phyloP scores from a whole-genome alignment of 2,329 filamentous ascomycete genomes.

The Fusarium napiforme region DNA sequence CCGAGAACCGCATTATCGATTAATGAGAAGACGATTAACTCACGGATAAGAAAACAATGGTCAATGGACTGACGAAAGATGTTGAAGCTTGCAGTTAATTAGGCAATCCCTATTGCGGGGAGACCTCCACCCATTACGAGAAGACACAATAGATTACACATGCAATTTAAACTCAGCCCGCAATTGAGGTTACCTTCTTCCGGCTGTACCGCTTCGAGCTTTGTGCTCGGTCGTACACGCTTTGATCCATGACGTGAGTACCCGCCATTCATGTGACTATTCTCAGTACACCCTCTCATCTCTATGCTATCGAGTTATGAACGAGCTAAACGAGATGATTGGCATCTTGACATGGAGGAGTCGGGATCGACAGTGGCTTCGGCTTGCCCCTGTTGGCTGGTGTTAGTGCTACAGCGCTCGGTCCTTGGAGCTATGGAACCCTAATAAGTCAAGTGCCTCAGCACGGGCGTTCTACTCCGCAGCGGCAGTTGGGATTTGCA shows the following conservation, averaged over 20 bases:
- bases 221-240: neutral
- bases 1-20: neutral
- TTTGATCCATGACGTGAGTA: neutral
- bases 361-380: neutral
- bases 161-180: neutral
- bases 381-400: neutral
- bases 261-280: neutral
- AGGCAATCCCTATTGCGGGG: neutral
- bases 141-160: neutral
- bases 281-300: neutral
- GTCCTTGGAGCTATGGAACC: conserved; percentile 1
- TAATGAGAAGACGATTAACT: no score
- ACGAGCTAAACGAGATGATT: neutral
- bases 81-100: neutral
- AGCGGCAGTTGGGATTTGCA: neutral
- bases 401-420: neutral
- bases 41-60: neutral
- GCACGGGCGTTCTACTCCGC: neutral
- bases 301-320: neutral
- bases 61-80: neutral
- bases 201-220: neutral
- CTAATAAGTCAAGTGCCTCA: neutral
- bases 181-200: neutral
- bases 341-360: neutral
- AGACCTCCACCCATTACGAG: neutral